Evolutionary conservation across 2,329 filamentous ascomycete species (phyloP).

Genomic region (Aspergillus niger): DNA sequence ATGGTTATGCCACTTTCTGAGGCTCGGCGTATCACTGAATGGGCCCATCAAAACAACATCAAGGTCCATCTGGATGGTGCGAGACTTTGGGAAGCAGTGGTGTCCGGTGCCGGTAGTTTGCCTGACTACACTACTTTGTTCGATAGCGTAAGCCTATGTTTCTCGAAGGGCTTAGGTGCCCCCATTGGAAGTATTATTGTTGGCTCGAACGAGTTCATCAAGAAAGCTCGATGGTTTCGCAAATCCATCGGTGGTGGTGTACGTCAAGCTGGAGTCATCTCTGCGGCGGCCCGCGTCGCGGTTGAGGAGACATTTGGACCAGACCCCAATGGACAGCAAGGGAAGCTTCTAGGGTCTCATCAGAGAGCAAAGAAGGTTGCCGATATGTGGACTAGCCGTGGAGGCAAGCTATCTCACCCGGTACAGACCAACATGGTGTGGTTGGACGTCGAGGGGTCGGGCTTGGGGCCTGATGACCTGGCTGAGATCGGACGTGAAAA

Average conservation of each 20-base stretch:
- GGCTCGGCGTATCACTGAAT: slow-evolving; percentile 67
- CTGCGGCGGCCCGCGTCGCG: slow-evolving; percentile 73
- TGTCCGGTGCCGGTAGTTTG: slow-evolving; percentile 66
- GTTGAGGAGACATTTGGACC: slow-evolving; percentile 75
- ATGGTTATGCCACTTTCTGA: slow-evolving; percentile 76
- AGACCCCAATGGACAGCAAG: slow-evolving; percentile 60
- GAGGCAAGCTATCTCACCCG: slow-evolving; percentile 68
- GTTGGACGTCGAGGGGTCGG: slow-evolving; percentile 69
- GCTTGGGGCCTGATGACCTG: slow-evolving; percentile 56
- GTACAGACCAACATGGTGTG: slow-evolving; percentile 93
- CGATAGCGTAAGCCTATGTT: slow-evolving; percentile 75
- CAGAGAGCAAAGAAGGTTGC: slow-evolving; percentile 63
- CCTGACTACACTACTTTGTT: slow-evolving; percentile 68
- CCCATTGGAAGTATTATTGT: slow-evolving; percentile 77
- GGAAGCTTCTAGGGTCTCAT: slow-evolving; percentile 64
- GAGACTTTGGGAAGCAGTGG: slow-evolving; percentile 78
- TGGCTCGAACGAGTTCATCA: slow-evolving; percentile 59
- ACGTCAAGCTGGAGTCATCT: slow-evolving; percentile 73
- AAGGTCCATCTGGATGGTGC: slow-evolving; percentile 78
- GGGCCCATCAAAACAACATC: slow-evolving; percentile 66
- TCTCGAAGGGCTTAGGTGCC: slow-evolving; percentile 80
- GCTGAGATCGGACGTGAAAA: slow-evolving; percentile 57
- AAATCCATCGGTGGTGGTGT: slow-evolving; percentile 81
- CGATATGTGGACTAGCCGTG: slow-evolving; percentile 66
- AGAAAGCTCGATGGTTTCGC: slow-evolving; percentile 71